phyloP scores from a whole-genome alignment of 352 stramenopile species.

The Phytophthora pseudosyringae region DNA sequence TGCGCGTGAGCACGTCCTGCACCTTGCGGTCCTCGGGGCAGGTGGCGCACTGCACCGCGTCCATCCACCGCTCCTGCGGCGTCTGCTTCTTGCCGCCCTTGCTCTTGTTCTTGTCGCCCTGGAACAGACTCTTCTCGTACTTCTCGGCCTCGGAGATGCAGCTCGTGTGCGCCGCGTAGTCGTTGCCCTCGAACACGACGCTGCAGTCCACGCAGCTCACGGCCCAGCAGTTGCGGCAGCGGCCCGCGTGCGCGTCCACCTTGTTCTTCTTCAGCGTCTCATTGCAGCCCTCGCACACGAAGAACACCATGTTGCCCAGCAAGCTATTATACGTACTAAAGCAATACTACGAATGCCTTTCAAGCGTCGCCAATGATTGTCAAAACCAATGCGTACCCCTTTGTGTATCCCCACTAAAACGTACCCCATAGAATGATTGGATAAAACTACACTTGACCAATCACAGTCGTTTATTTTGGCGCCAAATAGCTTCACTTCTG shows the following conservation, averaged over 20 bases:
- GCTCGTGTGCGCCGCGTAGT: conserved; percentile 90
- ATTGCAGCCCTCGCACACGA: conserved; percentile 89
- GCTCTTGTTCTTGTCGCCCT: conserved; percentile 58
- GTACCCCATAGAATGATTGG: background rate
- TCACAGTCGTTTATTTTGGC: conserved; percentile 10
- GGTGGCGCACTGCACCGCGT: conserved; percentile 65
- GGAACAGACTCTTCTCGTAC: conserved; percentile 92
- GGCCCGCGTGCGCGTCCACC: conserved; percentile 88
- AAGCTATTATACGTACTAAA: background rate
- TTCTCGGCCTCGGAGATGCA: conserved; percentile 96
- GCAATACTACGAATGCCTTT: conserved; percentile 11
- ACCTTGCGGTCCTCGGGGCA: conserved; percentile 58
- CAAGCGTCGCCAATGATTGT: conserved; percentile 21
- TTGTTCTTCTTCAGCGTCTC: conserved; percentile 96
- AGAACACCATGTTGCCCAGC: conserved; percentile 72
- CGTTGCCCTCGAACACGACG: conserved; percentile 89
- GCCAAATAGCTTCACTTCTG: conserved; percentile 15
- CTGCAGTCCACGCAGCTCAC: conserved; percentile 95
- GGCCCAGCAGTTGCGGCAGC: conserved; percentile 88
- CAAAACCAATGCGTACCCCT: background rate
- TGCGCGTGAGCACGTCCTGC: conserved; percentile 72
- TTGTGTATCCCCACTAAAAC: background rate
- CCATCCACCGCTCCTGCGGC: conserved; percentile 90
- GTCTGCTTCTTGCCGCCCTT: conserved; percentile 78
- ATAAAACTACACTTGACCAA: background rate